phyloP scores from a whole-genome alignment of 805 yeast genomes.

The Kurtzmaniella cleridarum region DNA sequence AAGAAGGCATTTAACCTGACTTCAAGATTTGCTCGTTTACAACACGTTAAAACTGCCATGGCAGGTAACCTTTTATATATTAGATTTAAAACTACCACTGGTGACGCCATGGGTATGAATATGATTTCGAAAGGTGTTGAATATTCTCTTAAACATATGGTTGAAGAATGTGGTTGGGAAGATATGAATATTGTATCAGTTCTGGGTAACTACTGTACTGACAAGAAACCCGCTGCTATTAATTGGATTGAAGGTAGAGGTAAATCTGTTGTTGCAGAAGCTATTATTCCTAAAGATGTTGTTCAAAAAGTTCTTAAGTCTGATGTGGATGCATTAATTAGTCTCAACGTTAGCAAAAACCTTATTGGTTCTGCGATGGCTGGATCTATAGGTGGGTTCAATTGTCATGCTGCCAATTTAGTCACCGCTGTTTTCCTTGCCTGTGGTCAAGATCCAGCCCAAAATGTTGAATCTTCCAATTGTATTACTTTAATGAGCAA shows the following conservation, averaged over 20 bases:
- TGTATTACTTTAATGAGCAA: conserved; percentile 92
- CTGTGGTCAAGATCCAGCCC: conserved; percentile 99
- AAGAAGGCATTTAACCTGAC: conserved; percentile 94
- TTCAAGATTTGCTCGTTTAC: conserved; percentile 93
- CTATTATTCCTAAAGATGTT: conserved; percentile 75
- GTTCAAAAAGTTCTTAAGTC: conserved; percentile 84
- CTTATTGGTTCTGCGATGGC: conserved; percentile 98
- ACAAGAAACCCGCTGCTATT: conserved; percentile 95
- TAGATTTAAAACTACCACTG: conserved; percentile 97
- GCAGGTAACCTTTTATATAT: conserved; percentile 89
- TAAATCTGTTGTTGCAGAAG: conserved; percentile 95
- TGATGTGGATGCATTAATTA: conserved; percentile 87
- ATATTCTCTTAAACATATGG: conserved; percentile 75
- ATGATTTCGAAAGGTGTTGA: conserved; percentile 99
- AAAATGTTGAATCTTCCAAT: conserved; percentile 94
- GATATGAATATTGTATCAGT: conserved; percentile 92
- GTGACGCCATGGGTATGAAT: conserved; percentile 99
- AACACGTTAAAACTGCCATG: conserved; percentile 83
- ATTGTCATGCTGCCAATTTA: conserved; percentile 96
- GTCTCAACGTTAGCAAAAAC: conserved; percentile 83
- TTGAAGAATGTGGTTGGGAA: conserved; percentile 81
- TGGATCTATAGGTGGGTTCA: conserved; percentile 95
- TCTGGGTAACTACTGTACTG: conserved; percentile 97
- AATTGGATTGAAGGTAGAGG: conserved; percentile 99
- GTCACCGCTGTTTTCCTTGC: conserved; percentile 94